phyloP scores from a whole-genome alignment of 805 yeast species.

The Kregervanrija pseudodelftensis region DNA sequence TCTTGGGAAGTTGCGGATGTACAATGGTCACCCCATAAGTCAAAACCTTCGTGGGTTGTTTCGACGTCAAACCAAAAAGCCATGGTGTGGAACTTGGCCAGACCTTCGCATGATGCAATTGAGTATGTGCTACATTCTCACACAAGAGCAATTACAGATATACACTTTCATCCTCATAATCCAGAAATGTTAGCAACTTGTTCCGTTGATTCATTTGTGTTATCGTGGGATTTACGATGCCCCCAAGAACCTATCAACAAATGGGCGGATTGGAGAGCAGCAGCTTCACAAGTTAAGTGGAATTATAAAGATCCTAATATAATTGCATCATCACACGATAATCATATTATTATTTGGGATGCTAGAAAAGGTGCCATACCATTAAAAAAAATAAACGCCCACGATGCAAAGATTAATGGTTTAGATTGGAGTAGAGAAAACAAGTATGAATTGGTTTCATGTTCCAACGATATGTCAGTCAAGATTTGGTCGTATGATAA shows the following conservation, averaged over 20 bases:
- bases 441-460: conserved; percentile 60
- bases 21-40: conserved; percentile 92
- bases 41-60: conserved; percentile 84
- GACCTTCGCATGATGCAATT: conserved; percentile 59
- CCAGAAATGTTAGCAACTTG: conserved; percentile 90
- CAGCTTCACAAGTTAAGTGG: conserved; percentile 96
- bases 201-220: conserved; percentile 81
- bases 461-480: conserved; percentile 81
- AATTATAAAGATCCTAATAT: conserved; percentile 67
- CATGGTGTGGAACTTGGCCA: conserved; percentile 82
- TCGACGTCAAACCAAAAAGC: conserved; percentile 96
- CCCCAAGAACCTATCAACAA: conserved; percentile 66
- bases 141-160: conserved; percentile 89
- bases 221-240: conserved; percentile 85
- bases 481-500: conserved; percentile 70
- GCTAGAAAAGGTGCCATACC: conserved; percentile 76
- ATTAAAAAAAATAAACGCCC: conserved; percentile 60
- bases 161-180: conserved; percentile 80
- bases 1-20: conserved; percentile 99
- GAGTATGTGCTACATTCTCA: conserved; percentile 86
- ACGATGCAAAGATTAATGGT: conserved; percentile 82
- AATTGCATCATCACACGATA: conserved; percentile 82
- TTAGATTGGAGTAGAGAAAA: conserved; percentile 67
- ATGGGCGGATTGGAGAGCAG: conserved; percentile 94
- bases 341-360: conserved; percentile 82